phyloP scores from a whole-genome alignment of 2,329 filamentous ascomycete species.

The Alternaria metachromatica region DNA sequence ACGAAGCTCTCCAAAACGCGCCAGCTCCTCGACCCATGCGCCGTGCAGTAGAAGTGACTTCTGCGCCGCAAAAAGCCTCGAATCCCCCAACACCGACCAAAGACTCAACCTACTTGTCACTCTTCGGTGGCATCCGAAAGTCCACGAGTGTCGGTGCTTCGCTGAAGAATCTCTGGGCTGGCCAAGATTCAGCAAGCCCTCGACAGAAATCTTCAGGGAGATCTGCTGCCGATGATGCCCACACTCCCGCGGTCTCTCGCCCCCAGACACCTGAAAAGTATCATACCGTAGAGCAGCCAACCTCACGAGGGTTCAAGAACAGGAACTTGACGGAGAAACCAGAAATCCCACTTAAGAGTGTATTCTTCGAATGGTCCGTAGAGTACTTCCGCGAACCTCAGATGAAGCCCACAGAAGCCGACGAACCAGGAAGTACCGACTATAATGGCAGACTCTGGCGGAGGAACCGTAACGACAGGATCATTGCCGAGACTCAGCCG shows the following conservation, averaged over 20 bases:
- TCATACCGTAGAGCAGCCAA: slow-evolving; percentile 76
- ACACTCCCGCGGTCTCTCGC: slow-evolving; percentile 73
- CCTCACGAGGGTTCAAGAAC: slow-evolving; percentile 75
- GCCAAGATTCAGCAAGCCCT: slow-evolving; percentile 39
- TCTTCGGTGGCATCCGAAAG: slow-evolving; percentile 65
- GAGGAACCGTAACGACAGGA: slow-evolving; percentile 88
- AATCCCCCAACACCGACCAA: slow-evolving; percentile 59
- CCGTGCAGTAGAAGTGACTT: slow-evolving; percentile 37
- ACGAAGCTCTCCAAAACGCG: slow-evolving; percentile 65
- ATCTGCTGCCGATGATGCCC: slow-evolving; percentile 64
- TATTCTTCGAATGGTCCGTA: slow-evolving; percentile 93
- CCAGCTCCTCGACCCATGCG: slow-evolving; percentile 56
- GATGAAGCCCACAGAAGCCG: slow-evolving; percentile 94
- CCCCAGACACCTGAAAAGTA: slow-evolving; percentile 68
- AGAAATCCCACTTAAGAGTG: slow-evolving; percentile 77
- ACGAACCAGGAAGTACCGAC: slow-evolving; percentile 93
- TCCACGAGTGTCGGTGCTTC: slow-evolving; percentile 71
- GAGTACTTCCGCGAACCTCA: slow-evolving; percentile 98
- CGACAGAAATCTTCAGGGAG: slow-evolving; percentile 45
- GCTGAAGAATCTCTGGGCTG: slow-evolving; percentile 65
- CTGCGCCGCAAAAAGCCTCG: slow-evolving; percentile 52
- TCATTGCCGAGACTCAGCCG: slow-evolving; percentile 90
- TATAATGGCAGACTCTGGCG: slow-evolving; percentile 97
- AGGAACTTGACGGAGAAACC: slow-evolving; percentile 66
- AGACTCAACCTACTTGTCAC: slow-evolving; percentile 62